Base-by-base conservation (phyloP, 495 filamentous ascomycete species). In the Amniculicola lignicola region DNA sequence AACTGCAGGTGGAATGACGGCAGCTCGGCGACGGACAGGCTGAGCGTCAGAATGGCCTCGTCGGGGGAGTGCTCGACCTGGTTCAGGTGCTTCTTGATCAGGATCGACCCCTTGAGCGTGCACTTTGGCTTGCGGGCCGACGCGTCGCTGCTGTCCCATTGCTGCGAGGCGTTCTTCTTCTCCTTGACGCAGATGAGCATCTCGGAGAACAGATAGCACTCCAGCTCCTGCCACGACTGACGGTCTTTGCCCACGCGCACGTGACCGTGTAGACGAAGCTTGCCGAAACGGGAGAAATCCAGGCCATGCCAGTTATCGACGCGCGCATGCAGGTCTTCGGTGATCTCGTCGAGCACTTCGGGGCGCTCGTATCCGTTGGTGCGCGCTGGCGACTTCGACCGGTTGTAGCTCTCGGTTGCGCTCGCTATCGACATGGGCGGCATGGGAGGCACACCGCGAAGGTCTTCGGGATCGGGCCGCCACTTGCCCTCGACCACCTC, bases 171-270 rank as follows among this genome's bases (percentile, higher is more conserved):
- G 22, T 77, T 70, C 70, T 90, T 94, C 79, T 95, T 96, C 67
- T 97, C 93, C 72, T 96, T 99, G 54, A 97, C 90, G 68, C 93
- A 99, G 59, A 99, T 99, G 46, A 99, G 90, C 93, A 99, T 99
- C 71, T 97, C 93, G 2, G 86, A 87, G 67, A 97, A 99, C 18
- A 99, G 79, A 72, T 88, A 99, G 69, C 94, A 99, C 69, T 97
- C 90, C 47, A 99, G 72, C 67, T 99, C 94, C 74, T 99, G 93
- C 93, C 93, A 99, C 11, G 93, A 91, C 61, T 93, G 80, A 59
- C 90, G 89, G 69, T 99, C 93, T 64, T 97, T 99, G 59, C 94
- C 93, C 18, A 99, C 93, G 49, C 87, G 84, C 58, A 97, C 85
- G 14, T 88, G 91, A 38, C 90, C 93, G 65, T 95, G 90, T 33